Percentiles rank a stretch among this genome's conserved stretches.
phyloP scores from a whole-genome alignment of 2,329 filamentous ascomycete genomes.

The Alternaria arborescens region DNA sequence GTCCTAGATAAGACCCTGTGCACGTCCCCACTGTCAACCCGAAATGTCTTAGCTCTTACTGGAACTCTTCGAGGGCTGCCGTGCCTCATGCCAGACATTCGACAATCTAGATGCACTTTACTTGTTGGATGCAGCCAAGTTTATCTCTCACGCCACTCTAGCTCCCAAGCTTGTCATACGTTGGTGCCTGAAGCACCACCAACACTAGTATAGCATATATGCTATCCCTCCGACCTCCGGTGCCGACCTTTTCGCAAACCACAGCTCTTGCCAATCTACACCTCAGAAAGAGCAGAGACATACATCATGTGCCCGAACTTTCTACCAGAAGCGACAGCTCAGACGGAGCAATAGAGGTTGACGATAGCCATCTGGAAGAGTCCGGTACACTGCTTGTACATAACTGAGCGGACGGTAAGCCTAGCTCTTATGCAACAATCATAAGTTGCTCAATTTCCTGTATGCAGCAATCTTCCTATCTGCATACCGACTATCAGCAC shows the following conservation, averaged over 20 bases:
- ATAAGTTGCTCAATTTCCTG: too few relatives aligned
- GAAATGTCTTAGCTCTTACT: conserved; percentile 19
- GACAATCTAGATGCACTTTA: conserved; percentile 17
- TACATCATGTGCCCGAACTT: conserved; percentile 10
- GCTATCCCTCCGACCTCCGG: too few relatives aligned
- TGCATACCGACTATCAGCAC: too few relatives aligned
- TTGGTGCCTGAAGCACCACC: too few relatives aligned
- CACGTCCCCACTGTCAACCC: conserved; percentile 22
- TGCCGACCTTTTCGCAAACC: conserved; percentile 9
- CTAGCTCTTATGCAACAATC: too few relatives aligned
- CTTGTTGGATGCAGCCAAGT: conserved; percentile 8
- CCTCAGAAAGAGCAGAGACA: conserved; percentile 10
- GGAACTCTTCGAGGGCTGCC: conserved; percentile 13
- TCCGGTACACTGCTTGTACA: conserved; percentile 1
- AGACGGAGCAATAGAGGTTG: conserved; percentile 23
- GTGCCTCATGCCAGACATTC: conserved; percentile 18
- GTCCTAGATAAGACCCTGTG: conserved; percentile 28
- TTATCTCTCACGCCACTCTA: conserved; percentile 1
- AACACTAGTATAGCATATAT: too few relatives aligned
- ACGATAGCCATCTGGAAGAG: conserved; percentile 20
- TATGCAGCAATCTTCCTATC: too few relatives aligned
- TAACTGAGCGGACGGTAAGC: too few relatives aligned
- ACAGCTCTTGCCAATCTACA: conserved; percentile 8
- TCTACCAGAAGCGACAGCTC: conserved; percentile 15
- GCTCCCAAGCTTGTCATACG: not conserved